Evolutionary conservation across 148 eudicot genomes (phyloP), one percentile per base, ranked within the genome.

Genomic region (Chenopodium berlandieri): DNA sequence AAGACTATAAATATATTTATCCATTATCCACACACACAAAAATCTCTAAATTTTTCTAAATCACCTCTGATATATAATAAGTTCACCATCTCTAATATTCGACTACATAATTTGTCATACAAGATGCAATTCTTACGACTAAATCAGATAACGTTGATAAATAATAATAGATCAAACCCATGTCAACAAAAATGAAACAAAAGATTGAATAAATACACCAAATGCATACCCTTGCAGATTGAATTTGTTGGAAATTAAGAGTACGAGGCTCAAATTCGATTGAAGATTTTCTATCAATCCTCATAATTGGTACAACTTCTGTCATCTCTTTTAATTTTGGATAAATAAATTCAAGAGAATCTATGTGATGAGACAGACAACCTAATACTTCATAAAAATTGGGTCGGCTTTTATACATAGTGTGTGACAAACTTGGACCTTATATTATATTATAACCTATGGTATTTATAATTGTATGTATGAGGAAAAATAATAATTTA

Each of bases 241-340:
- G 76, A 77, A 91, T 81, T 47, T 91, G 93, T 48, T 32, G 69
- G 32, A 83, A 60, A 73, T 81, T 79, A 71, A 91, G 92, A 34
- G 94, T 91, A 1, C 86, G 85, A 78, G 94, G 92, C 82, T 91
- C 94, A 4, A 37, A 78, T 75, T 91, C 94, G 0, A 89, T 87
- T 0, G 94, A 91, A 6, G 92, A 89, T 73, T 79, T 84, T 30
- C 92, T 81, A 23, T 88, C 90, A 67, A 84, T 82, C 19, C 80
- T 34, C n/a, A 74, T 71, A 10, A 78, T 54, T 13, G 75, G 23
- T 52, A 50, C 54, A 50, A 81, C 64, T 73, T 37, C 85, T 60
- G 67, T 73, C 67, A 79, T 87, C 23, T 60, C 34, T 14, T 8
- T 60, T 56, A 19, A 56, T 12, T 4, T 34, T 50, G 1, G 1